Evolutionary conservation across 495 filamentous ascomycete species (phyloP), one percentile per base, ranked within the genome.

Genomic region (Trichoderma erinaceum): DNA sequence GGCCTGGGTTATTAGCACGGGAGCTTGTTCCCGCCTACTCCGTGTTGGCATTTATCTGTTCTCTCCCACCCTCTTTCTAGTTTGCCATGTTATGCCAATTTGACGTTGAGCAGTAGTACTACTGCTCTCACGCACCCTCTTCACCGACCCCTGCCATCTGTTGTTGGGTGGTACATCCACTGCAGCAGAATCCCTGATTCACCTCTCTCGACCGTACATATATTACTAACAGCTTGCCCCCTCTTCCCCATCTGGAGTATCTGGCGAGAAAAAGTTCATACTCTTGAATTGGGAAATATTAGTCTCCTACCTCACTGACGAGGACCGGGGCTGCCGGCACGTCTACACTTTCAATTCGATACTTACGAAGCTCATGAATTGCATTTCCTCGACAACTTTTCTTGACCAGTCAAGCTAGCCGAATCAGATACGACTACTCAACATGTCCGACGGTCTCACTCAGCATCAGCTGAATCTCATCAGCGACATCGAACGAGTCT

Each of bases 401-500:
- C 35, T 23, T 41, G 38, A 27, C 23, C 23, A 64, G 23, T 41
- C 61, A 23, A 18, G 29, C 8, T 16, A 16, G 21, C 18, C 21
- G 21, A 15, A 29, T 29, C 13, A 25, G 10, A 25, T n/a, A 29
- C 27, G 66, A 68, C 16, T 44, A 38, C 21, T 11, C 52, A 61
- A 61, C 13, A 65, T 65, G 64, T 29, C 35, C 11, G 35, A 32
- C 15, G 41, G 64, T 0, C 67, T 78, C 52, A 74, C 71, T 21
- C 35, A 38, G 35, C 69, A 64, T 15, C 69, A 77, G 65, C 72
- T 72, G 66, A 50, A 77, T 21, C 84, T 84, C 65, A 79, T 92
- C 70, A 83, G 78, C 71, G 73, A 82, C 70, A 85, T 91, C 58
- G 90, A 94, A 78, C 80, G 90, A 65, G 75, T 83, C 12, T 87